A percentile compares a stretch with the other conserved stretches of the same genome.
phyloP scores from a whole-genome alignment of 2,329 filamentous ascomycete genomes.

The Didymella segeticola region DNA sequence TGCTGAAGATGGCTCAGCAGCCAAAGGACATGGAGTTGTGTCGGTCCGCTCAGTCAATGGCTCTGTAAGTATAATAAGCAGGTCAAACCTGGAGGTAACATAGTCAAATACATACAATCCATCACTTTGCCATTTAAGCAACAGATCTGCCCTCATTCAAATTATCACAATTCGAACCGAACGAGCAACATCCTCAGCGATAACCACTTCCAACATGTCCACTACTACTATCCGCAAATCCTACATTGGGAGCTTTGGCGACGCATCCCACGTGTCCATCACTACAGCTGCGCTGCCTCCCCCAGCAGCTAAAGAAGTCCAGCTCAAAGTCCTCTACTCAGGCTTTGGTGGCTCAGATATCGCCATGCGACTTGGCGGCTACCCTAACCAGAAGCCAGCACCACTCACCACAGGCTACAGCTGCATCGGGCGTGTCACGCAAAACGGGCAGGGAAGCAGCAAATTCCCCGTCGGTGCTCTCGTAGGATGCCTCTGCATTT shows the following conservation, averaged over 20 bases:
- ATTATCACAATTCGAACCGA: background rate
- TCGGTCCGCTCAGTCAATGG: background rate
- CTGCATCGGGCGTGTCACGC: conserved; percentile 53
- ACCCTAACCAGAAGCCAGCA: conserved; percentile 55
- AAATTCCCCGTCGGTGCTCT: conserved; percentile 35
- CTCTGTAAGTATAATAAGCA: background rate
- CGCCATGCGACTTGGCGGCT: conserved; percentile 58
- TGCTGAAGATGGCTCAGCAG: background rate
- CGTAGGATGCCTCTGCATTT: conserved; percentile 38
- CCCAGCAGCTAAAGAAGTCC: conserved; percentile 55
- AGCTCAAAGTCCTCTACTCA: conserved; percentile 56
- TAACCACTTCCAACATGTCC: conserved; percentile 26
- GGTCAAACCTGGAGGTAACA: too few species aligned
- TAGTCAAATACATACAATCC: background rate
- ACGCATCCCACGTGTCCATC: conserved; percentile 48
- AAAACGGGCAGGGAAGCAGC: conserved; percentile 44
- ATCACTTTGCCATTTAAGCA: background rate
- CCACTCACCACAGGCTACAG: conserved; percentile 60
- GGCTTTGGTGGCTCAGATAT: conserved; percentile 59
- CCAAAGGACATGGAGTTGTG: too few species aligned
- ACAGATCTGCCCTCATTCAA: background rate
- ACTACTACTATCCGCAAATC: conserved; percentile 53
- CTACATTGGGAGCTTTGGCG: conserved; percentile 54
- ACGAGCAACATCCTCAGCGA: background rate
- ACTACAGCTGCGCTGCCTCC: conserved; percentile 47